phyloP scores from a whole-genome alignment of 208 protist species.

The Acanthamoeba lenticulata region DNA sequence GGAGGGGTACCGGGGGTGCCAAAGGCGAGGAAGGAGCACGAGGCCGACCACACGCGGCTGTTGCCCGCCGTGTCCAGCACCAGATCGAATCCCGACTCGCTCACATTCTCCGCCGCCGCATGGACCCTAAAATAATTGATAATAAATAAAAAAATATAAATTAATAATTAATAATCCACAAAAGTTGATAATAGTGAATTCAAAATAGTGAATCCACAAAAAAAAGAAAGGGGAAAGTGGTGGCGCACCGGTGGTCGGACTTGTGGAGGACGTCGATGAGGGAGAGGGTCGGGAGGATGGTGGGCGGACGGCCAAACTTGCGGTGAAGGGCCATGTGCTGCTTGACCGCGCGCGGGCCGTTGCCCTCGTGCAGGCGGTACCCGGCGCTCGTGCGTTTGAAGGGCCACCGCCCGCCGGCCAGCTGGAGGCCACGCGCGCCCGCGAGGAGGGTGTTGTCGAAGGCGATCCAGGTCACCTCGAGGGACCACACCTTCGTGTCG shows the following conservation, averaged over 20 bases:
- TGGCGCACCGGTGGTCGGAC: not conserved
- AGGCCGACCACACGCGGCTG: constrained; percentile 43
- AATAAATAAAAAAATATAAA: not conserved
- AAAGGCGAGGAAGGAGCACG: constrained; percentile 39
- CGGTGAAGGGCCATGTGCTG: constrained; percentile 13
- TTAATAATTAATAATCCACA: too few species aligned
- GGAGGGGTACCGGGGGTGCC: constrained; percentile 10
- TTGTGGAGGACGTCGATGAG: constrained; percentile 22
- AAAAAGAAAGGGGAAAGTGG: not conserved
- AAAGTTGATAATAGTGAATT: not conserved
- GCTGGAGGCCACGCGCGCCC: not conserved
- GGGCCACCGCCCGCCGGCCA: constrained; percentile 24
- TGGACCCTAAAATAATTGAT: not conserved
- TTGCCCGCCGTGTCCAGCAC: not conserved
- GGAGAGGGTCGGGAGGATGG: not conserved
- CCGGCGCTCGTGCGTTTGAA: not conserved
- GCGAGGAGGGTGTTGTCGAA: constrained; percentile 46
- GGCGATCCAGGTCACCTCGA: constrained; percentile 60
- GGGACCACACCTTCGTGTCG: constrained; percentile 30
- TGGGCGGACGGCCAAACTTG: constrained; percentile 8
- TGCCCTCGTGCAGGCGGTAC: constrained; percentile 16
- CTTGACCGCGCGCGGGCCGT: not conserved
- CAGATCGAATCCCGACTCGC: not conserved
- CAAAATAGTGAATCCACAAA: too few species aligned
- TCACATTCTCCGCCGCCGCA: not conserved